Percentiles rank a stretch among this genome's conserved stretches.
Evolutionary conservation across 805 yeast genomes (phyloP).

Genomic region (Candida silvicultrix): DNA sequence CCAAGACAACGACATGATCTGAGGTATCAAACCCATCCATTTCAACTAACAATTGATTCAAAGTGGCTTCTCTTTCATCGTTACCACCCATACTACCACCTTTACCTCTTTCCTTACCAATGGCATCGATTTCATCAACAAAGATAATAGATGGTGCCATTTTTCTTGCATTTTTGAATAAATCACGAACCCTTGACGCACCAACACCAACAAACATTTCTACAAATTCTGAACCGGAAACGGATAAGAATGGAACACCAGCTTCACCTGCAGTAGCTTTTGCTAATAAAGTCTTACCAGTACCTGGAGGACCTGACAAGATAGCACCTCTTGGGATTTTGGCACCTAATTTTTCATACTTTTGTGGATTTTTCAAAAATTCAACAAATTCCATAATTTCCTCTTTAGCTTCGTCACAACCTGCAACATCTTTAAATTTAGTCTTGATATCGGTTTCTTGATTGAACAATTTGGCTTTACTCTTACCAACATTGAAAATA

Average conservation of each 20-base stretch:
- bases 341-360: slow-evolving; percentile 91
- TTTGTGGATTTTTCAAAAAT: slow-evolving; percentile 83
- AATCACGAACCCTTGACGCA: slow-evolving; percentile 94
- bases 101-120: slow-evolving; percentile 86
- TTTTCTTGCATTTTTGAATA: slow-evolving; percentile 87
- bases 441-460: slow-evolving; percentile 87
- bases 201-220: slow-evolving; percentile 99
- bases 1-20: slow-evolving; percentile 93
- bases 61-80: slow-evolving; percentile 95
- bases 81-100: slow-evolving; percentile 73
- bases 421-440: slow-evolving; percentile 92
- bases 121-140: slow-evolving; percentile 99
- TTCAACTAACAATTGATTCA: slow-evolving; percentile 92
- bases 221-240: slow-evolving; percentile 60
- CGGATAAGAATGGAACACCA: slow-evolving; percentile 92
- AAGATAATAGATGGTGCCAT: slow-evolving; percentile 95
- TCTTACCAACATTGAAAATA: slow-evolving; percentile 84
- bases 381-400: slow-evolving; percentile 98
- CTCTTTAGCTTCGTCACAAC: slow-evolving; percentile 93
- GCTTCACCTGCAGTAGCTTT: slow-evolving; percentile 99
- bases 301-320: slow-evolving; percentile 97
- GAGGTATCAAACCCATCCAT: slow-evolving; percentile 95
- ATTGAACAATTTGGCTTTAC: slow-evolving; percentile 86
- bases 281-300: slow-evolving; percentile 95
- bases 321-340: slow-evolving; percentile 98